phyloP scores from a whole-genome alignment of 345 rosid genomes.

The Carallia brachiata region DNA sequence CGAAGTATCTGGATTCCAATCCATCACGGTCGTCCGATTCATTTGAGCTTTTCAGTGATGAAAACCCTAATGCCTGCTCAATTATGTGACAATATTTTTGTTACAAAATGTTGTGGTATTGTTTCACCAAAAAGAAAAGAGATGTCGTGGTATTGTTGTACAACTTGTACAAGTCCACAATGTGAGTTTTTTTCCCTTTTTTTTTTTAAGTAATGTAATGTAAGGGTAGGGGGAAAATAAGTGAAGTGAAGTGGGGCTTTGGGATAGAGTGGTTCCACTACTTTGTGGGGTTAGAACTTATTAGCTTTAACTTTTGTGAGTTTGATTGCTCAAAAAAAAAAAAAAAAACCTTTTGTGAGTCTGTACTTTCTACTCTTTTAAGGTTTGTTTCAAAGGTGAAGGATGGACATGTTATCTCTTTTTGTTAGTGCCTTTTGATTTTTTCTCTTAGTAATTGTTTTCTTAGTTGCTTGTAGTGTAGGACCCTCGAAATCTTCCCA shows the following conservation, averaged over 20 bases:
- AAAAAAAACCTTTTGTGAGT: no score
- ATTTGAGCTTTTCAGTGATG: conserved; percentile 80
- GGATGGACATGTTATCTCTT: neutral
- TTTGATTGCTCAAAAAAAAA: no score
- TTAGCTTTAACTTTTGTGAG: no score
- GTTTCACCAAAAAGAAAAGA: no score
- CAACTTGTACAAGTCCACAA: neutral
- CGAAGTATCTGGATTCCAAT: conserved; percentile 31
- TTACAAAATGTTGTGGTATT: neutral
- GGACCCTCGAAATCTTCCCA: no score
- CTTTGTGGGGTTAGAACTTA: neutral
- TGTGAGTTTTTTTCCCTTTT: neutral
- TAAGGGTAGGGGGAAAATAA: no score
- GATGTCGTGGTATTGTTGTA: neutral
- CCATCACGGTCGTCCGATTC: conserved; percentile 48
- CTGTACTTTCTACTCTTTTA: neutral
- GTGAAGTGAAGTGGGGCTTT: no score
- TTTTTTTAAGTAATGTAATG: no score
- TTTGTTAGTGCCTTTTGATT: no score
- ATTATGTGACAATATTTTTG: conserved; percentile 43
- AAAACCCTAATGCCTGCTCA: conserved; percentile 84
- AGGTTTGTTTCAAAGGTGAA: neutral
- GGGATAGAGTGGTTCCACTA: neutral
- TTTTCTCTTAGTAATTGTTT: no score
- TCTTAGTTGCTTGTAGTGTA: no score